Evolutionary conservation across 257 asterid genomes (phyloP).

Genomic region (Pogostemon cablin): DNA sequence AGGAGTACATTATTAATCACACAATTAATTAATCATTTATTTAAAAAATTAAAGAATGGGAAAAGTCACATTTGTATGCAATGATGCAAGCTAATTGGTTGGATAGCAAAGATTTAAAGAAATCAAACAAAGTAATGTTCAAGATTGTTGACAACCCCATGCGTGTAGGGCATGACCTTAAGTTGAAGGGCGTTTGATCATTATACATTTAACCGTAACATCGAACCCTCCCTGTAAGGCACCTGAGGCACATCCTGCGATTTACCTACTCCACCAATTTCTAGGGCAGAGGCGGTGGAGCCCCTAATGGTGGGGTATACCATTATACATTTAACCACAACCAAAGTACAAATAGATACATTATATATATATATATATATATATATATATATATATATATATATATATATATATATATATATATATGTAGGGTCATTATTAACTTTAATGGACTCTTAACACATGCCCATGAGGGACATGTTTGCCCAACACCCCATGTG

Average conservation of each 20-base stretch:
- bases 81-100: slow-evolving; percentile 21
- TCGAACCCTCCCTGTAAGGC: too few species aligned
- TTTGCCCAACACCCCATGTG: slow-evolving; percentile 54
- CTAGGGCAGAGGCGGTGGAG: too few species aligned
- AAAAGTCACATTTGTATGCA: background rate
- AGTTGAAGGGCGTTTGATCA: slow-evolving; percentile 37
- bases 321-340: slow-evolving; percentile 50
- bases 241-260: too few species aligned
- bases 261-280: too few species aligned
- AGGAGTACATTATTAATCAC: too few species aligned
- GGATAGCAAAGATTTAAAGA: slow-evolving; percentile 22
- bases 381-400: too few species aligned
- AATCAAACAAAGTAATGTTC: background rate
- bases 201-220: slow-evolving; percentile 47
- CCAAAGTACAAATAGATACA: slow-evolving; percentile 39
- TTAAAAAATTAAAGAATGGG: background rate
- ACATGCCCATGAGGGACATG: slow-evolving; percentile 47
- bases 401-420: too few species aligned
- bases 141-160: slow-evolving; percentile 39
- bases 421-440: slow-evolving; percentile 33
- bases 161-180: slow-evolving; percentile 53
- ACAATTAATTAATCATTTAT: too few species aligned
- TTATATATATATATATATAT: too few species aligned
- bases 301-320: too few species aligned
- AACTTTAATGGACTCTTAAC: slow-evolving; percentile 33